Percentiles rank a stretch among this genome's conserved stretches.
phyloP scores from a whole-genome alignment of 1,139 yeast genomes.

The Scheffersomyces lignicola region DNA sequence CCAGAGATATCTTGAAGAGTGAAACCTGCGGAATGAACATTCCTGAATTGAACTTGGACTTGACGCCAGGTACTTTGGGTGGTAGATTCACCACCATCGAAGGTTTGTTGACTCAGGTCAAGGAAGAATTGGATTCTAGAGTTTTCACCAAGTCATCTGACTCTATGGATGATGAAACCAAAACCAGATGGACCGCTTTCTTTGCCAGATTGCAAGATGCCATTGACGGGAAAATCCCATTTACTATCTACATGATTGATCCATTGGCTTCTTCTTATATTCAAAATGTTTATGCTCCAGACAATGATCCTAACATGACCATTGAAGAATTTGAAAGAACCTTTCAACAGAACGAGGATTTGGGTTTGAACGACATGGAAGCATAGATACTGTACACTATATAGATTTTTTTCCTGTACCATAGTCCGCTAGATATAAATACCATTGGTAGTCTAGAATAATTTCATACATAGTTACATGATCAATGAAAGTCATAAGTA shows the following conservation, averaged over 20 bases:
- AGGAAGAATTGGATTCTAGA: constrained; percentile 82
- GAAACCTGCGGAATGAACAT: constrained; percentile 86
- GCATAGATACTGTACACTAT: constrained; percentile 19
- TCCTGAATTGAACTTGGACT: constrained; percentile 88
- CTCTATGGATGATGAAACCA: constrained; percentile 81
- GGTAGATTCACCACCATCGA: constrained; percentile 97
- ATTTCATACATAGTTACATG: no score
- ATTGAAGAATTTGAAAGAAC: constrained; percentile 91
- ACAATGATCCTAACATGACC: constrained; percentile 92
- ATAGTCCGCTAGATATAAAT: background rate
- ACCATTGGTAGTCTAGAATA: no score
- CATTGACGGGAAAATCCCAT: constrained; percentile 76
- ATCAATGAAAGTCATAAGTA: no score
- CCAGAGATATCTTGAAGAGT: constrained; percentile 90
- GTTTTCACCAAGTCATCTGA: constrained; percentile 88
- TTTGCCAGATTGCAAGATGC: constrained; percentile 77
- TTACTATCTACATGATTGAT: constrained; percentile 87
- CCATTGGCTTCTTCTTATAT: constrained; percentile 94
- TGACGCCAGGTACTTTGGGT: constrained; percentile 95
- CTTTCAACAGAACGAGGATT: constrained; percentile 81
- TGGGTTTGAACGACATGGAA: constrained; percentile 84
- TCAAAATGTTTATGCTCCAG: constrained; percentile 98
- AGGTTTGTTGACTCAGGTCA: constrained; percentile 86
- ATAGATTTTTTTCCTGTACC: background rate
- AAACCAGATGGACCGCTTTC: constrained; percentile 77